Evolutionary conservation across 1,139 yeast species (phyloP).

Genomic region (Debaryomycetaceae sp.): DNA sequence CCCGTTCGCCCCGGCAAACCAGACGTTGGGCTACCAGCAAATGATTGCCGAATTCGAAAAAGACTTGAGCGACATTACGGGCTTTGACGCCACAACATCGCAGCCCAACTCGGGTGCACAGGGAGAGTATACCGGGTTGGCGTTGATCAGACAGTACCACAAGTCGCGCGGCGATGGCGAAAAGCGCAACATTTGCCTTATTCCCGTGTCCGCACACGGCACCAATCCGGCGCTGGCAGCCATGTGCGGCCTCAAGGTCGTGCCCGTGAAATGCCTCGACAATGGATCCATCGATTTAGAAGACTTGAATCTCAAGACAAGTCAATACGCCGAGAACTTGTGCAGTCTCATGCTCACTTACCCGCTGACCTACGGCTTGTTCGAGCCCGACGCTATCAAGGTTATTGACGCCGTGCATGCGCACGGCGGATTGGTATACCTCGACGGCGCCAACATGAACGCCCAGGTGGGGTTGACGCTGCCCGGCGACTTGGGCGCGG

Average conservation of each 20-base stretch:
- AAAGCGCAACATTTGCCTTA: conserved; percentile 75
- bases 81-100: conserved; percentile 80
- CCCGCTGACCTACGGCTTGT: conserved; percentile 94
- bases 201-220: conserved; percentile 97
- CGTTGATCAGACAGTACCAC: conserved; percentile 74
- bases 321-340: conserved; percentile 52
- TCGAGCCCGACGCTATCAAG: conserved; percentile 79
- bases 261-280: conserved; percentile 75
- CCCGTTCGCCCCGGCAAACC: conserved; percentile 85
- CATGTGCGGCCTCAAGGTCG: conserved; percentile 91
- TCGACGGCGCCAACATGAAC: conserved; percentile 99
- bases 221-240: conserved; percentile 98
- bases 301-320: conserved; percentile 68
- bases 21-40: conserved; percentile 75
- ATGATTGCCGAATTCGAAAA: conserved; percentile 66
- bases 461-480: conserved; percentile 97
- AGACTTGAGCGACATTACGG: conserved; percentile 90
- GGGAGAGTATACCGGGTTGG: conserved; percentile 92
- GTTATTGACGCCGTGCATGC: conserved; percentile 80
- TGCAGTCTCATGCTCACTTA: conserved; percentile 95
- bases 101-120: conserved; percentile 99
- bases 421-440: conserved; percentile 89
- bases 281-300: conserved; percentile 79
- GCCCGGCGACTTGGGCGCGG: conserved; percentile 98
- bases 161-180: conserved; percentile 56